Percentiles rank a stretch among this genome's conserved stretches.
Conservation (phyloP, 495 filamentous ascomycete genomes). For the Penicillium riverlandense region DNA sequence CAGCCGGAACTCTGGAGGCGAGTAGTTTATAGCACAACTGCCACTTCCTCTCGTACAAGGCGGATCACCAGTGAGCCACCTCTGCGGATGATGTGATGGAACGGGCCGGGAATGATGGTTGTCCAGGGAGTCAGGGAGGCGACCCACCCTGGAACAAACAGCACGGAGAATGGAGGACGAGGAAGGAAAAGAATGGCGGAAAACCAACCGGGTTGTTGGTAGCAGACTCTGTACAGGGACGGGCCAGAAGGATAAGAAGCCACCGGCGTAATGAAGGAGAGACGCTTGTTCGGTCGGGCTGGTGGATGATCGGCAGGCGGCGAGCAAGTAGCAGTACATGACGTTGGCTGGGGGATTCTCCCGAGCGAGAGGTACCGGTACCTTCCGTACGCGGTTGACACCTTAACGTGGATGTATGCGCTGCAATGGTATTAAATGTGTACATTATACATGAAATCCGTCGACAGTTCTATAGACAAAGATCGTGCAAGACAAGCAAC, state of each 20-base stretch:
- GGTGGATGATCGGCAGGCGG: slow-evolving; percentile 19
- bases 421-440: neutral
- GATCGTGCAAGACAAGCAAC: neutral
- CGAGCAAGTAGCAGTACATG: slow-evolving; percentile 20
- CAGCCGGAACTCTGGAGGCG: neutral
- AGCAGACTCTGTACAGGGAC: slow-evolving; percentile 1
- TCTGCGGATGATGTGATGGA: slow-evolving; percentile 2
- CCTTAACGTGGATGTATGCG: too few species aligned
- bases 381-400: neutral
- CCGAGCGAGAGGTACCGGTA: slow-evolving; percentile 6
- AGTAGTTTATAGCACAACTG: too few species aligned
- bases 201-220: too few species aligned
- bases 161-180: neutral
- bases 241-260: neutral
- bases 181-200: neutral
- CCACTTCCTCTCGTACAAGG: too few species aligned
- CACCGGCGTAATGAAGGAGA: neutral
- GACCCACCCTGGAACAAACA: slow-evolving; percentile 9
- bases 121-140: slow-evolving; percentile 8
- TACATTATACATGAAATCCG: slow-evolving; percentile 11
- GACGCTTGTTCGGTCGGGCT: neutral
- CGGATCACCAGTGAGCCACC: neutral
- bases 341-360: slow-evolving; percentile 3
- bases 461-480: slow-evolving; percentile 14
- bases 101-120: slow-evolving; percentile 10